Evolutionary conservation across 2,329 filamentous ascomycete genomes (phyloP), one percentile per base, ranked within the genome.

Genomic region (Hymenoscyphus scutula): DNA sequence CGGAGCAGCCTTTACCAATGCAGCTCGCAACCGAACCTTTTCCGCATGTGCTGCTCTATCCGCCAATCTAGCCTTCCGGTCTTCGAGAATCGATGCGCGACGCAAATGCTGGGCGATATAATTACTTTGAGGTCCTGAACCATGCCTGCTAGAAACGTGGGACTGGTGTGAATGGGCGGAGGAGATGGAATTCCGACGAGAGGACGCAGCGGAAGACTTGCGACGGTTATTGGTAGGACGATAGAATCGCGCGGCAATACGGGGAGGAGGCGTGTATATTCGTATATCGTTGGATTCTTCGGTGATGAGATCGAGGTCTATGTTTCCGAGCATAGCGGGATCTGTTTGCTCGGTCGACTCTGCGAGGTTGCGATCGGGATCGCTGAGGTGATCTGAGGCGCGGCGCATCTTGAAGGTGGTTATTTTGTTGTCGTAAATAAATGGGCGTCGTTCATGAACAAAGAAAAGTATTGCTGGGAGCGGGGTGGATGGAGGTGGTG

Each of bases 1-100:
- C 1, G 87, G 84, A 6, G 86, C 82, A 2, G 89, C 86, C 76
- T 92, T 92, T 64, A 86, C 89, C 62, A 90, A 75, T 10, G 90
- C 90, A 53, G 90, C 90, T 38, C 90, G 84, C 64, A 92, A 77
- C 58, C 91, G 87, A 17, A 95, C 91, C 74, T 93, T 91, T 75
- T 95, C 91, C 25, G 89, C 91, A 75, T 95, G 90, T 7, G 89
- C 89, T 30, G 91, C 91, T 61, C 90, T 82, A 74, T 93, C 90
- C 60, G 91, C 90, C 19, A 95, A 81, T 23, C 90, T 84, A 15
- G 90, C 90, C 73, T 91, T 92, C 65, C 91, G 87, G 68, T 89
- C 89, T 75, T 93, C 90, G 65, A 94, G 84, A 63, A 94, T 93
- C 17, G 89, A 91, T 56, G 89, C 88, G 59, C 91, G 87, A 53